phyloP scores from a whole-genome alignment of 1,284 basidiomycete genomes.

The Puccinia sorghi region DNA sequence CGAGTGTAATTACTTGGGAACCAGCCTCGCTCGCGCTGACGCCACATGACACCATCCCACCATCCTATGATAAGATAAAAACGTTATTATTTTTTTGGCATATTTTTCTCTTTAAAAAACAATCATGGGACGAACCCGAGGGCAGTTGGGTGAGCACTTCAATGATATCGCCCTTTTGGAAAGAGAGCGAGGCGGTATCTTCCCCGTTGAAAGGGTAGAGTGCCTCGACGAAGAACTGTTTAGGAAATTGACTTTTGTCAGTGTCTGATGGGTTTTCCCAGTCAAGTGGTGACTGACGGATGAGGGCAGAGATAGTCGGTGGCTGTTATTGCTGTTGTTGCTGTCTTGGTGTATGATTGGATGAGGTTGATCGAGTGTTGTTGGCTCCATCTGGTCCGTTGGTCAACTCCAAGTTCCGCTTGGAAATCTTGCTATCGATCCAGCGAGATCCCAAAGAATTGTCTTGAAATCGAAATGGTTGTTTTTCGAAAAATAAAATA shows the following conservation, averaged over 20 bases:
- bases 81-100: no score
- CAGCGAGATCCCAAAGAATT: no score
- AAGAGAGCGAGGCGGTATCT: slow-evolving; percentile 77
- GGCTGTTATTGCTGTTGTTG: no score
- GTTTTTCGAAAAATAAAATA: no score
- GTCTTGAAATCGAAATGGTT: no score
- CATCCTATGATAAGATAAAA: slow-evolving; percentile 65
- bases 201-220: slow-evolving; percentile 84
- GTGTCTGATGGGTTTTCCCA: background rate
- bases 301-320: background rate
- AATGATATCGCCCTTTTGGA: slow-evolving; percentile 82
- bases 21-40: slow-evolving; percentile 79
- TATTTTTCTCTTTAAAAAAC: background rate
- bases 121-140: slow-evolving; percentile 59
- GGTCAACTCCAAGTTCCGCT: no score
- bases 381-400: no score
- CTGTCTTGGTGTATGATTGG: no score
- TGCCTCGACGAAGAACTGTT: slow-evolving; percentile 77
- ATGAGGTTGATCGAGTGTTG: no score
- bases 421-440: no score
- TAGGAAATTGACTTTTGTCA: no score
- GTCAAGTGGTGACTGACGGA: slow-evolving; percentile 5
- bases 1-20: slow-evolving; percentile 95
- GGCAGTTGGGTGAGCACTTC: slow-evolving; percentile 88
- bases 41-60: slow-evolving; percentile 93